These are phyloP conservation scores for Elongisporangium undulatum DNA, from an alignment of 352 stramenopile species.

Conservation along the genomic window DNA sequence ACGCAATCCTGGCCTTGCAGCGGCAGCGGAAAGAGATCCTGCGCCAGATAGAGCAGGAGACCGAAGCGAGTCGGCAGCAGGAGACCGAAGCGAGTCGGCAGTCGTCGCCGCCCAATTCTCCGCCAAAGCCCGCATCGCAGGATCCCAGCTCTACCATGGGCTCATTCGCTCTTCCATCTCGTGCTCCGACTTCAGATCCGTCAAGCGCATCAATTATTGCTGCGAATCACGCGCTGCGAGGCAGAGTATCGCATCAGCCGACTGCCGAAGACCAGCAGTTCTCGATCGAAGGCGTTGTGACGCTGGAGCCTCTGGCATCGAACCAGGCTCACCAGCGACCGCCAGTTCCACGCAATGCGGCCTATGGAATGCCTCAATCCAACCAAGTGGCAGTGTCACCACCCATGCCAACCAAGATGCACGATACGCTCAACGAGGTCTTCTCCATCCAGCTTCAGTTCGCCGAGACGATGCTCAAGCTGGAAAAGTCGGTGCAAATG, in stretches of 20 bases:
- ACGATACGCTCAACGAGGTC: constrained; percentile 52
- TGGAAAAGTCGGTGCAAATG: constrained; percentile 62
- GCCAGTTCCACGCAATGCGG: not conserved
- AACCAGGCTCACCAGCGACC: not conserved
- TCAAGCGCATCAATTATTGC: not conserved
- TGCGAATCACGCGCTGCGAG: not conserved
- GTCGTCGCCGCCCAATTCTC: not conserved
- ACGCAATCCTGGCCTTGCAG: constrained; percentile 37
- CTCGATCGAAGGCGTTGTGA: constrained; percentile 57
- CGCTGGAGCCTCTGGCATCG: constrained; percentile 29
- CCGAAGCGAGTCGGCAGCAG: constrained; percentile 4
- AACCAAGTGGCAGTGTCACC: constrained; percentile 1
- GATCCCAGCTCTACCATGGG: not conserved
- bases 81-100: not conserved
- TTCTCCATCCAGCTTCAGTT: constrained; percentile 66
- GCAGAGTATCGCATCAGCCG: not conserved
- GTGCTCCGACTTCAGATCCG: not conserved
- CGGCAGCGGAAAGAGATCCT: constrained; percentile 38
- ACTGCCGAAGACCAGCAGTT: constrained; percentile 27
- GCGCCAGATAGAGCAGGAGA: constrained; percentile 36
- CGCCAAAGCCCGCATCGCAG: not conserved
- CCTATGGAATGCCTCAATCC: not conserved
- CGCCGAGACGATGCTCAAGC: constrained; percentile 63
- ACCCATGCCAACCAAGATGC: constrained; percentile 6
- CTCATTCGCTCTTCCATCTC: not conserved